These are phyloP conservation scores for Arthrobotrys sphaeroides DNA, from an alignment of 2,329 filamentous ascomycete species.

Conservation along the genomic window DNA sequence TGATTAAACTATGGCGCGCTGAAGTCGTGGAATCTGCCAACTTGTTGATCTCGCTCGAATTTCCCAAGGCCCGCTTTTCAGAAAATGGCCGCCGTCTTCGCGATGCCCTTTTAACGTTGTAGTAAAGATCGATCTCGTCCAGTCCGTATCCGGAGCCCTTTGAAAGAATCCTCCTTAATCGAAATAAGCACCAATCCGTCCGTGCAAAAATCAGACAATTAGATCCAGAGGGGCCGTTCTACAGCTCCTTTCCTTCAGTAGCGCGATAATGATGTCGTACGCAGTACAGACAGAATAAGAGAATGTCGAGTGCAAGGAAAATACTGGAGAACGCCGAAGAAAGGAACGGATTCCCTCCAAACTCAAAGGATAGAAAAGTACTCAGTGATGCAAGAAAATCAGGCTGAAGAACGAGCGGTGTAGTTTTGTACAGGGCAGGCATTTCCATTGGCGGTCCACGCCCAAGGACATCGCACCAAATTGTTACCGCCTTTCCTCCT, in stretches of 20 bases:
- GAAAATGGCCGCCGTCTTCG: slow-evolving; percentile 6
- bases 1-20: slow-evolving; percentile 8
- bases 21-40: slow-evolving; percentile 3
- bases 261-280: slow-evolving; percentile 27
- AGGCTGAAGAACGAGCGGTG: slow-evolving; percentile 34
- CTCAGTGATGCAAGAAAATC: slow-evolving; percentile 20
- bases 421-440: slow-evolving; percentile 39
- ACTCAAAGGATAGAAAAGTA: slow-evolving; percentile 21
- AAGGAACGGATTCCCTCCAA: slow-evolving; percentile 52
- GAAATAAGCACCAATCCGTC: slow-evolving; percentile 24
- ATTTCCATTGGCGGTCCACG: slow-evolving; percentile 8
- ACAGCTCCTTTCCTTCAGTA: slow-evolving; percentile 51
- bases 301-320: slow-evolving; percentile 24
- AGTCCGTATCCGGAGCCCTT: slow-evolving; percentile 28
- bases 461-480: slow-evolving; percentile 12
- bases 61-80: not conserved
- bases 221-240: slow-evolving; percentile 46
- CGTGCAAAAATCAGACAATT: slow-evolving; percentile 1
- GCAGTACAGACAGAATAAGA: slow-evolving; percentile 44
- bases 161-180: slow-evolving; percentile 10
- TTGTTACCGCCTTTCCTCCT: slow-evolving; percentile 51
- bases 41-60: slow-evolving; percentile 1
- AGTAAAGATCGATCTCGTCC: not conserved
- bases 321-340: slow-evolving; percentile 27
- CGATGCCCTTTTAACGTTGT: not conserved